Percentiles rank a stretch among this genome's conserved stretches.
phyloP scores from a whole-genome alignment of 805 yeast species.

The Wickerhamomyces mucosus region DNA sequence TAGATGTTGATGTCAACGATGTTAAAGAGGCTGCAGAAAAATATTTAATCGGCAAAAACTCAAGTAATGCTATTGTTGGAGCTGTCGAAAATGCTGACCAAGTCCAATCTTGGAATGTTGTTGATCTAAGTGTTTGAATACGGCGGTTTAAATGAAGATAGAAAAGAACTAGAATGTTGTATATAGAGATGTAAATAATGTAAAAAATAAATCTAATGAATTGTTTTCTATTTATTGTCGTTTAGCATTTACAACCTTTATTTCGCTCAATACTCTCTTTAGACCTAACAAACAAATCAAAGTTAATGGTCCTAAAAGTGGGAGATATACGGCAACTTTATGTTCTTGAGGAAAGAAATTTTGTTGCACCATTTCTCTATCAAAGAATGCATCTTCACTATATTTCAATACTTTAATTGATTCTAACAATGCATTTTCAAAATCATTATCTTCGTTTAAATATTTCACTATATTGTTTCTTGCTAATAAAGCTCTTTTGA shows the following conservation, averaged over 20 bases:
- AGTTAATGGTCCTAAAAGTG: conserved; percentile 77
- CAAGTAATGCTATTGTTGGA: conserved; percentile 38
- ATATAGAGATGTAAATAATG: neutral
- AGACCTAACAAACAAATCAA: conserved; percentile 52
- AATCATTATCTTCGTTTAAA: conserved; percentile 15
- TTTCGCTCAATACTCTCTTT: conserved; percentile 35
- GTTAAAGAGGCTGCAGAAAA: conserved; percentile 56
- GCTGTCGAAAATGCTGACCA: conserved; percentile 7
- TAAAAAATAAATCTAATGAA: conserved; percentile 8
- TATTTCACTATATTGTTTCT: conserved; percentile 22
- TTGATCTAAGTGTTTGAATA: conserved; percentile 14
- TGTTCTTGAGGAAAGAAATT: conserved; percentile 94
- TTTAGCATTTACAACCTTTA: conserved; percentile 5
- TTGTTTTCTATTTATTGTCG: conserved; percentile 7
- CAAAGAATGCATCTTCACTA: conserved; percentile 73
- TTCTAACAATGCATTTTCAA: conserved; percentile 44
- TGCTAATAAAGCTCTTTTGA: conserved; percentile 37
- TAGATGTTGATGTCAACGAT: conserved; percentile 57
- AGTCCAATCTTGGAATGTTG: conserved; percentile 11
- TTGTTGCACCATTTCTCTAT: conserved; percentile 91
- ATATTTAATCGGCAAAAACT: conserved; percentile 35
- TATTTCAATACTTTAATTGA: conserved; percentile 36
- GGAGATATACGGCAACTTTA: conserved; percentile 87
- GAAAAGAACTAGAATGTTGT: no score
- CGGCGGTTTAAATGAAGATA: no score